Conservation (phyloP, 805 yeast genomes). For the Lipomyces orientalis region DNA sequence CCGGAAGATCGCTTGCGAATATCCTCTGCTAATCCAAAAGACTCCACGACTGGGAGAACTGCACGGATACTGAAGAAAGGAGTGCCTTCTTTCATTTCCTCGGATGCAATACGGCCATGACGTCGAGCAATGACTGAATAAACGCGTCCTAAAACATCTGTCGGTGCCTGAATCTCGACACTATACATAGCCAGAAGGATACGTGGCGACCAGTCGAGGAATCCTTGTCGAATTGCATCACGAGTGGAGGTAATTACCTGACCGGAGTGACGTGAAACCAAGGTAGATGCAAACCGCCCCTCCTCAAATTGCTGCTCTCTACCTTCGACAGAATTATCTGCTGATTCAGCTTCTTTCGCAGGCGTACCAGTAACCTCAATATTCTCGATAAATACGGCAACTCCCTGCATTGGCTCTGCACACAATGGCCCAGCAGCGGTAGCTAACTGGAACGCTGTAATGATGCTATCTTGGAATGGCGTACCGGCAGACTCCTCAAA, state of each 20-base stretch:
- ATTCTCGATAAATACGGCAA: slow-evolving; percentile 59
- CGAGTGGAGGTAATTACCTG: slow-evolving; percentile 74
- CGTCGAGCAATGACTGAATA: slow-evolving; percentile 91
- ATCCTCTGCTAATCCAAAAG: slow-evolving; percentile 96
- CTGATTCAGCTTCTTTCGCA: slow-evolving; percentile 9
- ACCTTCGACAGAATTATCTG: slow-evolving; percentile 27
- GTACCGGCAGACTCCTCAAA: slow-evolving; percentile 12
- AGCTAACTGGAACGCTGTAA: slow-evolving; percentile 86
- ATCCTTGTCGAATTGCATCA: slow-evolving; percentile 70
- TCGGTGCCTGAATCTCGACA: slow-evolving; percentile 93
- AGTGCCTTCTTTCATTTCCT: slow-evolving; percentile 98
- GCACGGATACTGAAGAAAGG: slow-evolving; percentile 91
- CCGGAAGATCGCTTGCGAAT: slow-evolving; percentile 93
- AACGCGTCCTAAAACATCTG: slow-evolving; percentile 94
- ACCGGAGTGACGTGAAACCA: slow-evolving; percentile 63
- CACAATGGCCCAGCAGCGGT: slow-evolving; percentile 85
- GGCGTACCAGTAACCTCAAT: slow-evolving; percentile 43
- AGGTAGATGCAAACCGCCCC: slow-evolving; percentile 31
- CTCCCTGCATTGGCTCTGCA: slow-evolving; percentile 85
- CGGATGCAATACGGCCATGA: slow-evolving; percentile 82
- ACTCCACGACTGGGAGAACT: slow-evolving; percentile 88
- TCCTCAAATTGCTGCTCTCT: slow-evolving; percentile 21
- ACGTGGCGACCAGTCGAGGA: slow-evolving; percentile 86
- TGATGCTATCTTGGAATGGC: slow-evolving; percentile 55
- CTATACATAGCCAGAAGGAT: slow-evolving; percentile 89